Evolutionary conservation across 2,329 filamentous ascomycete species (phyloP).

Genomic region (Nothomitra cinnamomea): DNA sequence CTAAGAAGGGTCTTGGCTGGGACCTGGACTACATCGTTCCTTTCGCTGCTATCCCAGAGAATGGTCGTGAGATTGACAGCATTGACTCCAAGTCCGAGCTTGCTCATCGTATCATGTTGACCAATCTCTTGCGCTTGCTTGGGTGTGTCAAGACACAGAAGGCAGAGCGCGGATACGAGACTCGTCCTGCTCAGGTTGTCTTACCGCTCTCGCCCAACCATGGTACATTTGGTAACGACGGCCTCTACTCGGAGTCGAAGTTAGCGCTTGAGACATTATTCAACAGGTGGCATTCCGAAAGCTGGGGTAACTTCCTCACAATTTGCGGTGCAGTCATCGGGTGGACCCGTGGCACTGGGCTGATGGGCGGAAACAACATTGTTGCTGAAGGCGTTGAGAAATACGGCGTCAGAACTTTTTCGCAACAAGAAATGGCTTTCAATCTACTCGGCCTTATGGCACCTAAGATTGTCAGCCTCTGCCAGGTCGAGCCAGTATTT

Average conservation of each 20-base stretch:
- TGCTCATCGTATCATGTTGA: conserved; percentile 97
- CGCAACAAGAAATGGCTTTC: conserved; percentile 98
- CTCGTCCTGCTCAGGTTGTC: conserved; percentile 89
- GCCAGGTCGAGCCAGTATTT: conserved; percentile 88
- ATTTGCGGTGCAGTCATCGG: conserved; percentile 97
- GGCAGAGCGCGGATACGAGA: conserved; percentile 73
- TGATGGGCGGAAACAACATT: conserved; percentile 97
- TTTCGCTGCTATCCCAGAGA: conserved; percentile 94
- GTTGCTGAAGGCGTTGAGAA: conserved; percentile 94
- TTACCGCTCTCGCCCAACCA: conserved; percentile 94
- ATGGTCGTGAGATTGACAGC: conserved; percentile 88
- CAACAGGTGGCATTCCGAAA: conserved; percentile 96
- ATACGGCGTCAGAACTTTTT: conserved; percentile 94
- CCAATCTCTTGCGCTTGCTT: conserved; percentile 82
- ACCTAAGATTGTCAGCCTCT: conserved; percentile 81
- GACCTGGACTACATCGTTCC: conserved; percentile 92
- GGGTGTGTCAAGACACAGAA: conserved; percentile 87
- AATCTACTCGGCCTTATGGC: conserved; percentile 95
- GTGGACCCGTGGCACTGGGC: conserved; percentile 94
- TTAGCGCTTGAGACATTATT: conserved; percentile 92
- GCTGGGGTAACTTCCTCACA: conserved; percentile 92
- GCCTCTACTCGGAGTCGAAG: conserved; percentile 96
- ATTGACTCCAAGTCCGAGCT: conserved; percentile 97
- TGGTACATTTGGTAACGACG: conserved; percentile 94
- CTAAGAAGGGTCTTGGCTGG: conserved; percentile 94